Base-by-base conservation (phyloP, 169 alveolate genomes). In the Plasmodium sp. region DNA sequence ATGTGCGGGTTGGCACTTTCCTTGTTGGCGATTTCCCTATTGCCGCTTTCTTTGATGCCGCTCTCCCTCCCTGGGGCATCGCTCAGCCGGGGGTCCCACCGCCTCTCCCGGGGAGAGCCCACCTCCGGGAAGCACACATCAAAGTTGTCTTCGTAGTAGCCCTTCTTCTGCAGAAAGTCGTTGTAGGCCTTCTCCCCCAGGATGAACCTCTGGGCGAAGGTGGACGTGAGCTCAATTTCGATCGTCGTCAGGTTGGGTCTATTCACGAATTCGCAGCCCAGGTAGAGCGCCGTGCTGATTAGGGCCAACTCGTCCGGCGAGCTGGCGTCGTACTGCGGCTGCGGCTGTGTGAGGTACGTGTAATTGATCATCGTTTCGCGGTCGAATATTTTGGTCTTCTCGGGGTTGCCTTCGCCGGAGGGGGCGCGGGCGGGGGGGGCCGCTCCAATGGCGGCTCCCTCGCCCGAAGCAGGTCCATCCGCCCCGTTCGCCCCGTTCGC, bases 271-370 rank as follows among this genome's bases (percentile, higher is more conserved):
- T 92, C 96, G 41, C 97, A 96, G 10, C 99, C 98, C 74, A 97
- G 84, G 83, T 94, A 93, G 56, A 95, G 93, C 10, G 97, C 96
- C 7, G 98, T 98, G 48, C 95, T 93, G 10, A 97, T 97, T 14
- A 98, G 95, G 0, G 98, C 98, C 56, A 97, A 90, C 84, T 97
- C 99, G 80, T 97, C 98, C 3, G 99, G 98, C 12, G 97, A 96
- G 31, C 98, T 96, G 22, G 98, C 98, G 45, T 97, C 98, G 94
- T 97, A 97, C 54, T 93, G 92, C 33, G 97, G 96, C 27, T 91
- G 95, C 14, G 88, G 36, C 77, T 82, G 73, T 0, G 93, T 93
- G 14, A 93, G 72, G 34, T 84, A 81, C 5, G 95, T 77, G 62
- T 90, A 82, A 16, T 45, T 43, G 12, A 94, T 72, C 54, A 56